Conservation (phyloP, 805 yeast species). For the Komagataella phaffii region DNA sequence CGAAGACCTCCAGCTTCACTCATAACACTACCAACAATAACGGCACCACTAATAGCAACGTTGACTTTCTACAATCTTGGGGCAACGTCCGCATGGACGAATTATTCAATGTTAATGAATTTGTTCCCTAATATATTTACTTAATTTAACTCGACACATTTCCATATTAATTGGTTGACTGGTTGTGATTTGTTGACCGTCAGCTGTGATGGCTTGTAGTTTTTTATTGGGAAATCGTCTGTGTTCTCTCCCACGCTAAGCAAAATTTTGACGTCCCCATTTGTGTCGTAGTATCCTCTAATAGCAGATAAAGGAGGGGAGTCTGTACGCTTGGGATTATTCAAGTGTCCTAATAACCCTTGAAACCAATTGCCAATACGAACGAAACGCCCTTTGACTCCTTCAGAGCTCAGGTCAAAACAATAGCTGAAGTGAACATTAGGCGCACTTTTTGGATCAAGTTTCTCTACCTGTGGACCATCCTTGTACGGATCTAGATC, state of each 20-base stretch:
- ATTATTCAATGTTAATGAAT: neutral
- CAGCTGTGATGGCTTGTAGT: neutral
- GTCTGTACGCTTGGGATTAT: neutral
- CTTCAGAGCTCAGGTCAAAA: conserved; percentile 15
- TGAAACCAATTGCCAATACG: conserved; percentile 38
- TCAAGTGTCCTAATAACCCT: conserved; percentile 20
- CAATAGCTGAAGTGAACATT: conserved; percentile 5
- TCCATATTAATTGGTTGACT: neutral
- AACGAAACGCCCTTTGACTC: conserved; percentile 30
- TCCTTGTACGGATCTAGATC: conserved; percentile 26
- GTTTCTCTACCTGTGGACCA: conserved; percentile 9
- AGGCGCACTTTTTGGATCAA: conserved; percentile 5
- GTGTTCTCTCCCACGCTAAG: neutral
- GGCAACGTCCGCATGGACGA: conserved; percentile 1
- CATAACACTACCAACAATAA: conserved; percentile 1
- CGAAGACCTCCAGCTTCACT: neutral
- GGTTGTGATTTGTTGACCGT: neutral
- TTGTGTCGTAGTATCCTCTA: neutral
- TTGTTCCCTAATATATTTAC: neutral
- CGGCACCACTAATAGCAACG: conserved; percentile 1
- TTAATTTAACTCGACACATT: neutral
- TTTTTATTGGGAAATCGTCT: neutral
- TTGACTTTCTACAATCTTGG: conserved; percentile 11
- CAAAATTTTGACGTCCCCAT: conserved; percentile 3
- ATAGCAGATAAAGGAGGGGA: neutral